Base-by-base conservation (phyloP, 352 stramenopile genomes). In the Globisporangium uncinulatum region DNA sequence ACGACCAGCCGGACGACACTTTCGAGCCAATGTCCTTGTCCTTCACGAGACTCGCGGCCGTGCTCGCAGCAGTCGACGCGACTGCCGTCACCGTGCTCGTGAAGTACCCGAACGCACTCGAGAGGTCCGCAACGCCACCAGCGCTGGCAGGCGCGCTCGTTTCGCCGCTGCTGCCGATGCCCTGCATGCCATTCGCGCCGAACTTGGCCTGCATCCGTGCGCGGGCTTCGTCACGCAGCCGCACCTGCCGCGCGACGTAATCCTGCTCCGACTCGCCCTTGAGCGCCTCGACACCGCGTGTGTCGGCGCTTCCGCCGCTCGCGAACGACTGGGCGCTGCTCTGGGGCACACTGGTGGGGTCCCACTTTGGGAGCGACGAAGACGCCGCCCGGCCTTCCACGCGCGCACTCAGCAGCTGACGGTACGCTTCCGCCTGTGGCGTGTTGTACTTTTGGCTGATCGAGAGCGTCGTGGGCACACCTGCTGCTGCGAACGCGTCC, bases 401-500 rank as follows among this genome's bases (percentile, higher is more conserved):
- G n/a, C 87, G 67, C 4, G 79, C 76, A 15, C 67, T 77, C 14
- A 91, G 65, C 19, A 76, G 68, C 42, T 70, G 66, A 59, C 83
- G 83, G 61, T 89, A 93, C 10, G 74, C 71, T 39, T 90, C 83
- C 8, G 83, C 83, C 61, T 93, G 83, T 1, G 83, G 80, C 39
- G 83, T 88, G 73, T 91, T 91, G 68, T 93, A 91, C 57, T 91
- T 93, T 56, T 93, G 75, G 42, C 69, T 76, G 57, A 91, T 92
- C 14, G 75, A 88, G 9, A 93, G 70, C n/a, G 66, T 74, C 11
- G 64, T 83, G n/a, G 80, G 83, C 6, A 93, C 83, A 21, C 83
- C 80, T 10, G 77, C 79, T 21, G 67, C 57, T 9, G 71, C 66
- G 51, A 93, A 91, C 1, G 76, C 79, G 15, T 73, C 51, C 17